phyloP scores from a whole-genome alignment of 768 basidiomycete genomes.

The Trametes elegans region DNA sequence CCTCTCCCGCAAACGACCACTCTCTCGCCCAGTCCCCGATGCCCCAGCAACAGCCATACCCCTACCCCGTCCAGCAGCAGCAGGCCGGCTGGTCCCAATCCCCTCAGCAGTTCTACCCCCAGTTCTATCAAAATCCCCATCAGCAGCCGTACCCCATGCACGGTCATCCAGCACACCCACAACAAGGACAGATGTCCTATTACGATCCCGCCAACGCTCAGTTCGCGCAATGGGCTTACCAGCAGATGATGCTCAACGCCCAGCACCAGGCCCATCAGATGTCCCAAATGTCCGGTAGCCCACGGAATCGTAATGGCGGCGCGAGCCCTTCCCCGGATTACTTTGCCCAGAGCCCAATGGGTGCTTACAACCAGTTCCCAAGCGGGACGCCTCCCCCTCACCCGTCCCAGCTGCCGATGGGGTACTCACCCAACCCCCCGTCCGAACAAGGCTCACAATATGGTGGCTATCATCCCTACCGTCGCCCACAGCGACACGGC shows the following conservation, averaged over 20 bases:
- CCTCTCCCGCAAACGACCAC: slow-evolving; percentile 59
- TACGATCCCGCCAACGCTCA: slow-evolving; percentile 80
- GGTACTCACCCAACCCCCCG: slow-evolving; percentile 34
- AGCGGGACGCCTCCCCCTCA: slow-evolving; percentile 70
- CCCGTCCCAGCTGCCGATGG: slow-evolving; percentile 42
- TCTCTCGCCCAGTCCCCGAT: slow-evolving; percentile 31
- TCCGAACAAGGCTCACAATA: slow-evolving; percentile 37
- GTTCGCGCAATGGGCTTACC: slow-evolving; percentile 85
- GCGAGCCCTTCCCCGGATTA: slow-evolving; percentile 48
- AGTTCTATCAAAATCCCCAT: slow-evolving; percentile 71
- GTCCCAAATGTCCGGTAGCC: slow-evolving; percentile 32
- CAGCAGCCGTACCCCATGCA: slow-evolving; percentile 56
- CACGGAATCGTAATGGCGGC: slow-evolving; percentile 39
- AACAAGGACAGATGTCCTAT: slow-evolving; percentile 50
- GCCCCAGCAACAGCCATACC: slow-evolving; percentile 46
- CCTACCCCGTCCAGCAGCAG: slow-evolving; percentile 72
- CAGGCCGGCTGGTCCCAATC: slow-evolving; percentile 62
- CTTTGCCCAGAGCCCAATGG: slow-evolving; percentile 53
- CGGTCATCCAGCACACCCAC: slow-evolving; percentile 30
- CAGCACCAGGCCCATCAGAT: slow-evolving; percentile 50
- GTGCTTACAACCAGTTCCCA: slow-evolving; percentile 61
- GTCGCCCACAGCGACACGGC: slow-evolving; percentile 52
- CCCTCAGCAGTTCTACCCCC: slow-evolving; percentile 73
- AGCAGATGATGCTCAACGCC: slow-evolving; percentile 85
- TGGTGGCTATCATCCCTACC: slow-evolving; percentile 79